Evolutionary conservation across 495 filamentous ascomycete species (phyloP).

Genomic region (Lasiosphaeria miniovina): DNA sequence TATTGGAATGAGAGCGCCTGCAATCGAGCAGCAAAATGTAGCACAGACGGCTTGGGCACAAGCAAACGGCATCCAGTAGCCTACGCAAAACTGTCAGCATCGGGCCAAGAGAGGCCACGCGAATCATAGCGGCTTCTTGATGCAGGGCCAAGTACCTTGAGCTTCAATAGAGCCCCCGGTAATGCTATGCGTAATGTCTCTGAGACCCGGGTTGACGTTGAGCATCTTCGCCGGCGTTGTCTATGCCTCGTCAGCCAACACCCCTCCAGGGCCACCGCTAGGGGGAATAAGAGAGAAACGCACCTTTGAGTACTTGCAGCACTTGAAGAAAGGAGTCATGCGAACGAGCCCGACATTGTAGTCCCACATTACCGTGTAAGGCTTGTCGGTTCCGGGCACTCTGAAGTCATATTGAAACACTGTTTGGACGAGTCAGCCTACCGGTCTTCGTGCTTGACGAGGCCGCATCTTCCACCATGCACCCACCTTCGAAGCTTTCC

Average conservation of each 20-base stretch:
- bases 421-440: slow-evolving; percentile 32
- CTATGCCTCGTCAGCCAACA: slow-evolving; percentile 38
- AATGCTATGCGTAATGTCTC: slow-evolving; percentile 86
- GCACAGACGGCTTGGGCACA: slow-evolving; percentile 79
- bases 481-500: slow-evolving; percentile 80
- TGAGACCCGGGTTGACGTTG: slow-evolving; percentile 72
- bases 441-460: not conserved
- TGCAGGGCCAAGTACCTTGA: slow-evolving; percentile 62
- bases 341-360: slow-evolving; percentile 94
- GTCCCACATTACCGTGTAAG: slow-evolving; percentile 90
- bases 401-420: slow-evolving; percentile 92
- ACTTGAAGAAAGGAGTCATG: slow-evolving; percentile 94
- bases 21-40: slow-evolving; percentile 84
- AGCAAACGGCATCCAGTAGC: slow-evolving; percentile 94
- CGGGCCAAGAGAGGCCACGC: not conserved
- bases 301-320: slow-evolving; percentile 81
- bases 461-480: not conserved
- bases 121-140: not conserved
- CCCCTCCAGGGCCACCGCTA: not conserved
- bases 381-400: slow-evolving; percentile 60
- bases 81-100: slow-evolving; percentile 41
- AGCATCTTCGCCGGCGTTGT: slow-evolving; percentile 83
- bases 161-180: slow-evolving; percentile 86
- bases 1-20: slow-evolving; percentile 78
- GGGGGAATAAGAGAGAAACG: slow-evolving; percentile 9